Conservation (phyloP, 495 filamentous ascomycete species). For the Aspergillus asperescens region DNA sequence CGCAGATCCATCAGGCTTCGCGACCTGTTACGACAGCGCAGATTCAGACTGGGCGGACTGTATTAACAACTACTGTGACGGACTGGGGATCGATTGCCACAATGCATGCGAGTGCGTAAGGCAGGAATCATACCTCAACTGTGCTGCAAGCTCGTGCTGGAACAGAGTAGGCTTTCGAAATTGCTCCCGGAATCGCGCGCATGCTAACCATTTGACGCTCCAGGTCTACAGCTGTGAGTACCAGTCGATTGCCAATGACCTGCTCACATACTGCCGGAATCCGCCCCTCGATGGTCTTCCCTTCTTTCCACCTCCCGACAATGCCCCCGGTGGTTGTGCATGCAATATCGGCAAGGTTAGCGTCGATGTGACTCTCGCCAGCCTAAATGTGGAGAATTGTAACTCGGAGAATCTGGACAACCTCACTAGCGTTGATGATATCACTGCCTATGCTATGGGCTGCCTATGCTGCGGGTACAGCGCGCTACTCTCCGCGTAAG, state of each 20-base stretch:
- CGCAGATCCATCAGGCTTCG: slow-evolving; percentile 5
- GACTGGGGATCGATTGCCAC: background rate
- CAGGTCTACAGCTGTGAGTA: slow-evolving; percentile 12
- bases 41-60: slow-evolving; percentile 1
- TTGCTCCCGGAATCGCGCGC: background rate
- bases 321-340: background rate
- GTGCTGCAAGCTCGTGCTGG: slow-evolving; percentile 2
- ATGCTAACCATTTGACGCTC: background rate
- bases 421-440: background rate
- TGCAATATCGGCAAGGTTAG: slow-evolving; percentile 1
- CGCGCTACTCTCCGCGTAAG: background rate
- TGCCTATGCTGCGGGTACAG: slow-evolving; percentile 7
- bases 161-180: background rate
- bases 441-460: background rate
- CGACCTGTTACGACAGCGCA: slow-evolving; percentile 1
- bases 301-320: slow-evolving; percentile 8
- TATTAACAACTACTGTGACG: background rate
- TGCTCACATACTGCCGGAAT: background rate
- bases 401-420: no score
- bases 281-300: background rate
- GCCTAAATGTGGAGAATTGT: background rate
- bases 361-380: background rate
- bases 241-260: background rate
- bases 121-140: background rate
- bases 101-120: background rate